Evolutionary conservation across 148 eudicot species (phyloP).

Genomic region (Fagopyrum homotropicum): DNA sequence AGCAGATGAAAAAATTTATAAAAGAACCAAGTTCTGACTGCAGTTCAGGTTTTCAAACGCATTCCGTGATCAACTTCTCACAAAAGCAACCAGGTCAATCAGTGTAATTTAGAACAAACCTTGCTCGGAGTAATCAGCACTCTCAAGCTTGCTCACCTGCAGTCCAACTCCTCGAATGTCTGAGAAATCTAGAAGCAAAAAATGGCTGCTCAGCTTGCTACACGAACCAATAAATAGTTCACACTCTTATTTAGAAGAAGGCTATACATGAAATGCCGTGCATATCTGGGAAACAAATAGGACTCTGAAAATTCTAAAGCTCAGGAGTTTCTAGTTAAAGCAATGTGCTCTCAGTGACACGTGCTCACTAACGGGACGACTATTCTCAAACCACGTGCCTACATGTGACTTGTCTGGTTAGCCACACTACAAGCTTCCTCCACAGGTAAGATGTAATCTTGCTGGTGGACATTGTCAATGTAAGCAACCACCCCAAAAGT

Average conservation of each 20-base stretch:
- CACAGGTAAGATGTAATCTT: neutral
- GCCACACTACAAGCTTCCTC: neutral
- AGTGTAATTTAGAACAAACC: conserved; percentile 35
- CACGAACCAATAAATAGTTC: neutral
- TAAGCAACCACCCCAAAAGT: neutral
- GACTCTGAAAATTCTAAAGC: neutral
- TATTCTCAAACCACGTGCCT: neutral
- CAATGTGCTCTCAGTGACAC: neutral
- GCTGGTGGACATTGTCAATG: neutral
- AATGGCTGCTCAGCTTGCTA: neutral
- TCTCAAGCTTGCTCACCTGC: conserved; percentile 83
- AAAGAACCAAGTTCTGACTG: neutral
- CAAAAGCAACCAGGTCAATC: neutral
- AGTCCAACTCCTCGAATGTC: conserved; percentile 93
- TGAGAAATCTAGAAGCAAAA: conserved; percentile 47
- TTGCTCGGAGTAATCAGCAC: conserved; percentile 44
- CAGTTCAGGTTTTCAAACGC: neutral
- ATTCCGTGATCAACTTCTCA: neutral
- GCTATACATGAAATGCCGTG: neutral
- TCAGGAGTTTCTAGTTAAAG: neutral
- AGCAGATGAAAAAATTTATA: neutral
- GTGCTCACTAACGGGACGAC: neutral
- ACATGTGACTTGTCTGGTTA: neutral
- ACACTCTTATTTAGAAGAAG: neutral
- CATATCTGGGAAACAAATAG: neutral